A percentile compares a stretch with the other conserved stretches of the same genome.
Conservation (phyloP, 352 stramenopile species). For the Phytophthora pluvialis region DNA sequence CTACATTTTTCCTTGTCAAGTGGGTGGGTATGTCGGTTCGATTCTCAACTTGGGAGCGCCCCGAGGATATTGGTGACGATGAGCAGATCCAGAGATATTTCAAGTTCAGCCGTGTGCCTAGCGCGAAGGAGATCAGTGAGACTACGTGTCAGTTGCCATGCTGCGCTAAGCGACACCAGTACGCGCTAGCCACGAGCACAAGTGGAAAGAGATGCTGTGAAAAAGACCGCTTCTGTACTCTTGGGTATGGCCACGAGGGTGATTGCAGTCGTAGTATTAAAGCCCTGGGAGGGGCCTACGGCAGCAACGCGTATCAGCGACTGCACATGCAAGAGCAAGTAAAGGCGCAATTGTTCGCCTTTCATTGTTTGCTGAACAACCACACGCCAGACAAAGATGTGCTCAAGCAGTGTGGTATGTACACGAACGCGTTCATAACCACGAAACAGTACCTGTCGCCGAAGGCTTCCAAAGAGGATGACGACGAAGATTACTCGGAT, state of each 20-base stretch:
- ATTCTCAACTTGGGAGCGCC: constrained; percentile 89
- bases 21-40: constrained; percentile 87
- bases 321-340: constrained; percentile 88
- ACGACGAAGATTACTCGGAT: constrained; percentile 82
- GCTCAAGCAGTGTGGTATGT: constrained; percentile 87
- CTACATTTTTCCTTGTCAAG: constrained; percentile 90
- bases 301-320: constrained; percentile 64
- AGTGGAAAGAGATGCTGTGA: constrained; percentile 63
- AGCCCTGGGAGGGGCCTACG: constrained; percentile 68
- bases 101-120: constrained; percentile 87
- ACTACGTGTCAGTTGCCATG: constrained; percentile 88
- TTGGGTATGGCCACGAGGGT: constrained; percentile 71
- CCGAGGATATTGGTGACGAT: constrained; percentile 90
- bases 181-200: constrained; percentile 51
- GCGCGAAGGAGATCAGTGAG: constrained; percentile 80
- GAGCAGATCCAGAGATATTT: constrained; percentile 91
- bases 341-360: constrained; percentile 88
- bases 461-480: constrained; percentile 58
- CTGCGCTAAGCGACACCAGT: constrained; percentile 80
- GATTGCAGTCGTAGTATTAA: constrained; percentile 85
- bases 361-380: constrained; percentile 90
- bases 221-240: constrained; percentile 87
- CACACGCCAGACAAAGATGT: constrained; percentile 87
- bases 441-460: constrained; percentile 71
- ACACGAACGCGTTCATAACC: constrained; percentile 81